Conservation (phyloP, 2,329 filamentous ascomycete genomes). For the Aspergillus luchuensis region DNA sequence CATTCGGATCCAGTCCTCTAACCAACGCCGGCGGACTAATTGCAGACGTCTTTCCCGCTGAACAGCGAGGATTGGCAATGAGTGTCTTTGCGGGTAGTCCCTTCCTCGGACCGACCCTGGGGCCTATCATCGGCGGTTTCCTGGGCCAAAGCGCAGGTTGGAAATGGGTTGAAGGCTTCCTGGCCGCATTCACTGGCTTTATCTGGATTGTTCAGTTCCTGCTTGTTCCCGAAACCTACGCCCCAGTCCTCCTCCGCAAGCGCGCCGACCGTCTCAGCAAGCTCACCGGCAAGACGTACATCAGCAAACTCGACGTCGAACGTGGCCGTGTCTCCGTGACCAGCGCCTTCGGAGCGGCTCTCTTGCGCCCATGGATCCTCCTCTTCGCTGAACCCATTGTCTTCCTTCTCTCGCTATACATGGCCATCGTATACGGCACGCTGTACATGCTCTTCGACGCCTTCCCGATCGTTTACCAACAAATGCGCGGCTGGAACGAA, state of each 20-base stretch:
- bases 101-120: constrained; percentile 51
- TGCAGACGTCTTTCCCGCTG: constrained; percentile 59
- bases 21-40: constrained; percentile 49
- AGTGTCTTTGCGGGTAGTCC: constrained; percentile 67
- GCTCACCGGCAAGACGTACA: constrained; percentile 29
- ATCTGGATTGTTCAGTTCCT: constrained; percentile 31
- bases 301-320: constrained; percentile 30
- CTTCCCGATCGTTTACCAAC: constrained; percentile 8
- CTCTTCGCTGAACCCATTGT: constrained; percentile 36
- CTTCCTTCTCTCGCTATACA: constrained; percentile 33
- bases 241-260: constrained; percentile 31
- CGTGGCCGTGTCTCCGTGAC: constrained; percentile 25
- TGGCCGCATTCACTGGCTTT: constrained; percentile 31
- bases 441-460: constrained; percentile 12
- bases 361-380: constrained; percentile 33
- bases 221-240: constrained; percentile 34
- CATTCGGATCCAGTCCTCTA: constrained; percentile 61
- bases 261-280: constrained; percentile 29
- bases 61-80: constrained; percentile 58
- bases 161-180: constrained; percentile 35
- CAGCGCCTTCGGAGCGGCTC: constrained; percentile 27
- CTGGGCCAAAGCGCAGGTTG: constrained; percentile 32
- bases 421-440: constrained; percentile 14
- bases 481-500: constrained; percentile 4
- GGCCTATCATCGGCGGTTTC: constrained; percentile 35